These are phyloP conservation scores for Aspergillus sp. DNA, from an alignment of 2,329 filamentous ascomycete species.

Conservation along the genomic window DNA sequence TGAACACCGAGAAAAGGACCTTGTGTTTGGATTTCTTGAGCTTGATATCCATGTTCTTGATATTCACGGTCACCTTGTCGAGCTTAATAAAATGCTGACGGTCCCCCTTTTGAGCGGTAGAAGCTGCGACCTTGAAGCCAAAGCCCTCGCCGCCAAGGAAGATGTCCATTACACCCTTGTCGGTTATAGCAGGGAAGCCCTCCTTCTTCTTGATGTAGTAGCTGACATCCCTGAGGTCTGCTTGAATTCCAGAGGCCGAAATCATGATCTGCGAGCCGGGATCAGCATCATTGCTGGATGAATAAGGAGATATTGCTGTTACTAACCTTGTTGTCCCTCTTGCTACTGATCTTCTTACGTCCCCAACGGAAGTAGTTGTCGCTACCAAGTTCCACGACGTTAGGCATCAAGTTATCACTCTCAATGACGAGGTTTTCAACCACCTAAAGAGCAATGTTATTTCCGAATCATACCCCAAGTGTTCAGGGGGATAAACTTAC, in stretches of 20 bases:
- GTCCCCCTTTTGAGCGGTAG: conserved; percentile 72
- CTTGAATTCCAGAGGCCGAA: conserved; percentile 83
- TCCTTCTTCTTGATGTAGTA: conserved; percentile 95
- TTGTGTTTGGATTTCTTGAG: conserved; percentile 95
- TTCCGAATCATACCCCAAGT: too few relatives aligned
- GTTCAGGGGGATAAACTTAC: conserved; percentile 23
- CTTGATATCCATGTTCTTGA: conserved; percentile 81
- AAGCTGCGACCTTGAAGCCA: conserved; percentile 85
- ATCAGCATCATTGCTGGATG: neutral
- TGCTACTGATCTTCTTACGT: conserved; percentile 78
- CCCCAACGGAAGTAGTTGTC: conserved; percentile 96
- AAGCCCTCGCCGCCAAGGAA: conserved; percentile 82
- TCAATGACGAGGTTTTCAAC: conserved; percentile 94
- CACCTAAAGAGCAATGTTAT: conserved; percentile 37
- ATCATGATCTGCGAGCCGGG: conserved; percentile 56
- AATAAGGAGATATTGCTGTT: neutral
- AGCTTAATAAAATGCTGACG: conserved; percentile 88
- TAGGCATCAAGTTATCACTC: conserved; percentile 94
- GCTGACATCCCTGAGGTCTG: conserved; percentile 83
- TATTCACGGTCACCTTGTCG: conserved; percentile 77
- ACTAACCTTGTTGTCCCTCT: conserved; percentile 68
- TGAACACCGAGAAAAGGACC: conserved; percentile 77
- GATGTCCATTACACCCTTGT: conserved; percentile 84
- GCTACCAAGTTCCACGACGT: conserved; percentile 78
- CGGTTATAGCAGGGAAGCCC: conserved; percentile 82